phyloP scores from a whole-genome alignment of 1,284 basidiomycete genomes.

The Polyporus tsugae region DNA sequence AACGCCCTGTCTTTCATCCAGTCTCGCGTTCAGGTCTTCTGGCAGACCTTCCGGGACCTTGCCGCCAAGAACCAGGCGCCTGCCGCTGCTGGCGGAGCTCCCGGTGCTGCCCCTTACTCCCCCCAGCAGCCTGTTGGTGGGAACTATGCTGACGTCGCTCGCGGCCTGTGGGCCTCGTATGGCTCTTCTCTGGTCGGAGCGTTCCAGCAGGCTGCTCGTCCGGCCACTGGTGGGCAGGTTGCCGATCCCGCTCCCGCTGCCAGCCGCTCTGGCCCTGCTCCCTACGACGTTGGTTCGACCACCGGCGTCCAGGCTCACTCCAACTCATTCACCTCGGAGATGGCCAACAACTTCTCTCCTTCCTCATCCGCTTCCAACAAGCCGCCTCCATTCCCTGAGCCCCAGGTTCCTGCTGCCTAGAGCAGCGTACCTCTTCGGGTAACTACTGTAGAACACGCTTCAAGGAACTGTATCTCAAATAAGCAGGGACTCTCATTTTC shows the following conservation, averaged over 20 bases:
- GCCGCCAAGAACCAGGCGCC: slow-evolving; percentile 48
- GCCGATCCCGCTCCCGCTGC: slow-evolving; percentile 8
- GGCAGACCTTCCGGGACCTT: slow-evolving; percentile 53
- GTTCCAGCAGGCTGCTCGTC: slow-evolving; percentile 29
- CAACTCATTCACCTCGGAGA: slow-evolving; percentile 31
- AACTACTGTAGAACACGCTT: not conserved
- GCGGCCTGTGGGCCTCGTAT: slow-evolving; percentile 31
- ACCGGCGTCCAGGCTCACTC: slow-evolving; percentile 28
- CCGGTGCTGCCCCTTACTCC: slow-evolving; percentile 13
- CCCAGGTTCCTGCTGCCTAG: slow-evolving; percentile 27
- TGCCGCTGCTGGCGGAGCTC: slow-evolving; percentile 12
- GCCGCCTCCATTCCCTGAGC: slow-evolving; percentile 32
- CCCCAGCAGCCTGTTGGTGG: slow-evolving; percentile 16
- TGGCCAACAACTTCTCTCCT: slow-evolving; percentile 33
- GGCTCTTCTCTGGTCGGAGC: slow-evolving; percentile 31
- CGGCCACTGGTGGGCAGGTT: slow-evolving; percentile 25
- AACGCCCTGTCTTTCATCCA: slow-evolving; percentile 63
- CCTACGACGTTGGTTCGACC: slow-evolving; percentile 32
- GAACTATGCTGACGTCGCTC: slow-evolving; percentile 27
- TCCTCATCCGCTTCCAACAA: slow-evolving; percentile 20
- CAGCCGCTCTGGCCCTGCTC: slow-evolving; percentile 14
- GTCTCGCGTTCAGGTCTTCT: slow-evolving; percentile 53
- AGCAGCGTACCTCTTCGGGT: not conserved
- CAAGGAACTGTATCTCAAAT: slow-evolving; percentile 6
- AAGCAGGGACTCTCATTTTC: not conserved